Conservation (phyloP, 495 filamentous ascomycete genomes). For the Extremus antarcticus region DNA sequence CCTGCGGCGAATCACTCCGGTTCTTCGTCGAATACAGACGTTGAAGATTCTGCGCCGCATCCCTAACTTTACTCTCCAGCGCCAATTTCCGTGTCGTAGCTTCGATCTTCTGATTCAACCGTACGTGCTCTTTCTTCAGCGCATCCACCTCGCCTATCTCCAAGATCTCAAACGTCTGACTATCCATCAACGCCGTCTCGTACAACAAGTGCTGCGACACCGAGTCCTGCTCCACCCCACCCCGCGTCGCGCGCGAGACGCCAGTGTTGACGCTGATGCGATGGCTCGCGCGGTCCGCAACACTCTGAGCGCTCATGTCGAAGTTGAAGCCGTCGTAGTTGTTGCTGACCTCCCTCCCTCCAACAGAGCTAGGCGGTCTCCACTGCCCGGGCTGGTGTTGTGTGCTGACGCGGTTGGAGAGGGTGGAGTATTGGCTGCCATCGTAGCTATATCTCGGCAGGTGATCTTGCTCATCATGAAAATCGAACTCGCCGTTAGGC, state of each 20-base stretch:
- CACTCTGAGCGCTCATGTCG: not conserved
- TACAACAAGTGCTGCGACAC: slow-evolving; percentile 76
- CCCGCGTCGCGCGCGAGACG: not conserved
- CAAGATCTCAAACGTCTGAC: slow-evolving; percentile 68
- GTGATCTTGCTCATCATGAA: not conserved
- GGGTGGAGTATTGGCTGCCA: not conserved
- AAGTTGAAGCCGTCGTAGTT: not conserved
- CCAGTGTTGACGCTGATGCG: slow-evolving; percentile 10
- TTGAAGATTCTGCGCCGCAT: slow-evolving; percentile 78
- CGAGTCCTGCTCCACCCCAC: slow-evolving; percentile 34
- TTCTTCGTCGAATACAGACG: slow-evolving; percentile 50
- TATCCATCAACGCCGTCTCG: slow-evolving; percentile 85
- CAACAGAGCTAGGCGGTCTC: not conserved
- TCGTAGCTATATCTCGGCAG: not conserved
- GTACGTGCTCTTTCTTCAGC: slow-evolving; percentile 71
- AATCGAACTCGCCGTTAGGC: too few species aligned
- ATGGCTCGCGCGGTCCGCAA: slow-evolving; percentile 8
- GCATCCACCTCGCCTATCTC: slow-evolving; percentile 83
- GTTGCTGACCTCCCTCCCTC: not conserved
- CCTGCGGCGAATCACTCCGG: slow-evolving; percentile 28
- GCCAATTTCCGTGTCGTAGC: slow-evolving; percentile 67
- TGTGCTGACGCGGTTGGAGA: not conserved
- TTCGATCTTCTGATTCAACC: slow-evolving; percentile 63
- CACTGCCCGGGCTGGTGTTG: not conserved
- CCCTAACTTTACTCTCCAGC: slow-evolving; percentile 87